Conservation (phyloP, 2,329 filamentous ascomycete genomes). For the Trichoderma koningii region DNA sequence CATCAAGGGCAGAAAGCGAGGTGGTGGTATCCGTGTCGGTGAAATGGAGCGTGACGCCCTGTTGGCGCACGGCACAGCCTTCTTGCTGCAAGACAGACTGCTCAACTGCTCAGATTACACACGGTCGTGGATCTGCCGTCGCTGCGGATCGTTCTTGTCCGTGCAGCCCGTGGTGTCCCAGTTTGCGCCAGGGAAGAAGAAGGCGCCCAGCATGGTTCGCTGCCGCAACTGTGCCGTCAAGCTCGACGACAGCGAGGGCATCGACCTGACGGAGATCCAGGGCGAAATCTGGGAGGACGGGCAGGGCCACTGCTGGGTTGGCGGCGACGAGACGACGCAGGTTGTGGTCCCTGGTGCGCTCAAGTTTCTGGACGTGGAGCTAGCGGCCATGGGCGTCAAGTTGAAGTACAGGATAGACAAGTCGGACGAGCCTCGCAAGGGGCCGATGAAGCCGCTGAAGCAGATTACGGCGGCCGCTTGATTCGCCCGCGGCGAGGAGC, state of each 20-base stretch:
- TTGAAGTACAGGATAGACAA: slow-evolving; percentile 74
- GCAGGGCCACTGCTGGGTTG: slow-evolving; percentile 77
- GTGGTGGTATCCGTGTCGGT: slow-evolving; percentile 97
- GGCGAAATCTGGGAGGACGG: slow-evolving; percentile 93
- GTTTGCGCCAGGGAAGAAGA: slow-evolving; percentile 62
- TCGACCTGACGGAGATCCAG: slow-evolving; percentile 58
- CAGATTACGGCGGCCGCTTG: slow-evolving; percentile 23
- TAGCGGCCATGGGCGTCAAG: slow-evolving; percentile 94
- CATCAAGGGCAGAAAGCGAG: slow-evolving; percentile 94
- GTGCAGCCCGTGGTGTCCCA: slow-evolving; percentile 76
- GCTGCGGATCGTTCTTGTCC: slow-evolving; percentile 87
- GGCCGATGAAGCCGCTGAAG: slow-evolving; percentile 48
- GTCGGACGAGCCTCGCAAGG: slow-evolving; percentile 66
- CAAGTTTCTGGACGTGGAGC: slow-evolving; percentile 90
- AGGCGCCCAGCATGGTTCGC: slow-evolving; percentile 68
- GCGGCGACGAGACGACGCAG: slow-evolving; percentile 86
- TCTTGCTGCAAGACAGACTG: slow-evolving; percentile 89
- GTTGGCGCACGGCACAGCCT: slow-evolving; percentile 91
- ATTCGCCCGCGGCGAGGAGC: background rate
- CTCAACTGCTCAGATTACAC: slow-evolving; percentile 97
- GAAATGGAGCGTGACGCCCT: slow-evolving; percentile 98
- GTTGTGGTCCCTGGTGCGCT: slow-evolving; percentile 92
- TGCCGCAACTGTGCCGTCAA: slow-evolving; percentile 75
- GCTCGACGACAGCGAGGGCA: slow-evolving; percentile 59
- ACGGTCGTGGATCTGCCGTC: slow-evolving; percentile 83